These are phyloP conservation scores for Blumeria graminis DNA, from an alignment of 2,329 filamentous ascomycete species.

Conservation along the genomic window DNA sequence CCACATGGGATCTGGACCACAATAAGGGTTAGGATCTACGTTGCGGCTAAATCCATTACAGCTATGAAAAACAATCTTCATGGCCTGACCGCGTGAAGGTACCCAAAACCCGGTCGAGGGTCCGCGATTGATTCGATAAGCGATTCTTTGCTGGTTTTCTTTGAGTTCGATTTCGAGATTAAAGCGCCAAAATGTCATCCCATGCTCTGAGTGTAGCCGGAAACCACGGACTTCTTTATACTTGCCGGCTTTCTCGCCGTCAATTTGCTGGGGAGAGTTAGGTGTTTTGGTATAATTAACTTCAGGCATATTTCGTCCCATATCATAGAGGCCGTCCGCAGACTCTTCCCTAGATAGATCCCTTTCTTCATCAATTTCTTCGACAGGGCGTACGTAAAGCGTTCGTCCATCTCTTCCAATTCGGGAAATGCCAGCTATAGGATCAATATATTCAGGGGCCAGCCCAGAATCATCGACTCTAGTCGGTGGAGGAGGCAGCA, in stretches of 20 bases:
- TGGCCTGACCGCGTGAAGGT: conserved; percentile 55
- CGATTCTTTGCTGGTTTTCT: conserved; percentile 57
- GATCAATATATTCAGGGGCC: conserved; percentile 66
- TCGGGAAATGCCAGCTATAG: conserved; percentile 69
- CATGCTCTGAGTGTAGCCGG: conserved; percentile 61
- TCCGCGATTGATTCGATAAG: conserved; percentile 85
- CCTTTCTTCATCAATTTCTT: conserved; percentile 52
- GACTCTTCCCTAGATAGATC: conserved; percentile 63
- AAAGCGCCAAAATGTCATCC: conserved; percentile 92
- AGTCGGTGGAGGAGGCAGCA: conserved; percentile 54
- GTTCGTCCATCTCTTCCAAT: conserved; percentile 65
- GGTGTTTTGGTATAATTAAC: conserved; percentile 26
- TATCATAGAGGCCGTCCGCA: conserved; percentile 63
- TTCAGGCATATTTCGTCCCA: conserved; percentile 28
- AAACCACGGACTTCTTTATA: conserved; percentile 66
- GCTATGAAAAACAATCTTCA: conserved; percentile 98
- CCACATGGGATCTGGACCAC: conserved; percentile 90
- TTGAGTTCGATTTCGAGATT: conserved; percentile 78
- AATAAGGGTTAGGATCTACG: conserved; percentile 56
- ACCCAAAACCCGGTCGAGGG: conserved; percentile 88
- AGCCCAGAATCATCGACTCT: conserved; percentile 41
- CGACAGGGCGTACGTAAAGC: conserved; percentile 72
- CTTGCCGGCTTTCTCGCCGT: conserved; percentile 61
- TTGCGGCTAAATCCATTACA: conserved; percentile 85
- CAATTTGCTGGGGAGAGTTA: conserved; percentile 28